Evolutionary conservation across 2,329 filamentous ascomycete genomes (phyloP).

Genomic region (Dichotomopilus funicola): DNA sequence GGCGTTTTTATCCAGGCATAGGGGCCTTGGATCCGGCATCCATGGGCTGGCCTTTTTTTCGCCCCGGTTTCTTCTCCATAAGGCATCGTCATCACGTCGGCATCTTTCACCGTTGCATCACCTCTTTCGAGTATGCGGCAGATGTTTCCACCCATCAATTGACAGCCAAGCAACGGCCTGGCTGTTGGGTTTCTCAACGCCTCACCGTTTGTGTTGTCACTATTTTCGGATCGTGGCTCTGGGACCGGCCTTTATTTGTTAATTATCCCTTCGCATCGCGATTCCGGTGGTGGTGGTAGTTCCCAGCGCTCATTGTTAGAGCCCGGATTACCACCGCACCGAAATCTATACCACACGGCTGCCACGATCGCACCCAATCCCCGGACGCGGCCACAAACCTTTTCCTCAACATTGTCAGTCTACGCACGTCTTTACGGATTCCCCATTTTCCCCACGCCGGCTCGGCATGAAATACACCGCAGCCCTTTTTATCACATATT

Average conservation of each 20-base stretch:
- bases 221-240: not conserved
- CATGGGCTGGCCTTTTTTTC: conserved; percentile 8
- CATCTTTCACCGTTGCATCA: conserved; percentile 12
- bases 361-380: conserved; percentile 14
- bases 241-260: conserved; percentile 9
- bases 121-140: conserved; percentile 7
- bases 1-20: conserved; percentile 16
- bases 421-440: conserved; percentile 12
- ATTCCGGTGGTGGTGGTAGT: conserved; percentile 1
- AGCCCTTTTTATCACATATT: not conserved
- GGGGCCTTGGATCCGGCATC: conserved; percentile 22
- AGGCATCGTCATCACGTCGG: conserved; percentile 12
- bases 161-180: not conserved
- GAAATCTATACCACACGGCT: conserved; percentile 1
- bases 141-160: conserved; percentile 2
- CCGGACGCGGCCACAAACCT: conserved; percentile 6
- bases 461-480: conserved; percentile 21
- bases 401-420: conserved; percentile 10
- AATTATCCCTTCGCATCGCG: conserved; percentile 13
- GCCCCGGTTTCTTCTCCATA: conserved; percentile 13
- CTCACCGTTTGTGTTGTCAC: too few species aligned
- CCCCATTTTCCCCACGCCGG: conserved; percentile 3
- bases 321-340: not conserved
- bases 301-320: not conserved
- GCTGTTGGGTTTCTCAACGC: too few species aligned